These are phyloP conservation scores for Coemansia reversa DNA, from an alignment of 192 early-diverging fungal genomes.

Conservation along the genomic window DNA sequence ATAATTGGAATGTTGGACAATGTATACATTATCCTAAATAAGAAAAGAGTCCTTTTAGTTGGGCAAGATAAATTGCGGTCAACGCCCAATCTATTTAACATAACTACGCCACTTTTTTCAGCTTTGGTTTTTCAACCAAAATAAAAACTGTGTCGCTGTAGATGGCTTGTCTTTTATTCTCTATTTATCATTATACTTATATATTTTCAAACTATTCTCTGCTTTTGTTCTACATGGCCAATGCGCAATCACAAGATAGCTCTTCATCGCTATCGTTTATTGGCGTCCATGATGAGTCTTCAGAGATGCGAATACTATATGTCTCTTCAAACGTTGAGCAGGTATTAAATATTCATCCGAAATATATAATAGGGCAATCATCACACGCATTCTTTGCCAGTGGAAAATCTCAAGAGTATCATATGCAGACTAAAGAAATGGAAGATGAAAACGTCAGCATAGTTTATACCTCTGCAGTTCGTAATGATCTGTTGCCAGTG, in stretches of 20 bases:
- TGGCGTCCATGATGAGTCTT: conserved; percentile 38
- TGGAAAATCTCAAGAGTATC: conserved; percentile 11
- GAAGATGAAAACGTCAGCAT: conserved; percentile 4
- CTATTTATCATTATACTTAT: not conserved
- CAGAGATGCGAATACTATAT: conserved; percentile 33
- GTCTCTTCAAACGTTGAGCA: conserved; percentile 20
- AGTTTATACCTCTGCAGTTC: not conserved
- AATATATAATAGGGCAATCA: conserved; percentile 6
- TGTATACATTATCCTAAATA: not conserved
- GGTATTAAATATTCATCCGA: conserved; percentile 11
- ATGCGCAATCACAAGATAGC: not conserved
- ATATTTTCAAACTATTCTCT: not conserved
- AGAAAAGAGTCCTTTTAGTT: not conserved
- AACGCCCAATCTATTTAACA: not conserved
- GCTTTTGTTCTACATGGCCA: not conserved
- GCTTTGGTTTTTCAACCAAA: not conserved
- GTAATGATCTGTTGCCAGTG: not conserved
- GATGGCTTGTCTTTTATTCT: not conserved
- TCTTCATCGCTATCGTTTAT: conserved; percentile 2
- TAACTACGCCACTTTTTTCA: not conserved
- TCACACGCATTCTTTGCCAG: conserved; percentile 9
- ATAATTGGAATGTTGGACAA: not conserved
- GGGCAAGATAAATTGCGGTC: not conserved
- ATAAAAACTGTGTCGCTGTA: not conserved
- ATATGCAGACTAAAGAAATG: not conserved